Evolutionary conservation across 2,329 filamentous ascomycete species (phyloP).

Genomic region (Aschersonia sp.): DNA sequence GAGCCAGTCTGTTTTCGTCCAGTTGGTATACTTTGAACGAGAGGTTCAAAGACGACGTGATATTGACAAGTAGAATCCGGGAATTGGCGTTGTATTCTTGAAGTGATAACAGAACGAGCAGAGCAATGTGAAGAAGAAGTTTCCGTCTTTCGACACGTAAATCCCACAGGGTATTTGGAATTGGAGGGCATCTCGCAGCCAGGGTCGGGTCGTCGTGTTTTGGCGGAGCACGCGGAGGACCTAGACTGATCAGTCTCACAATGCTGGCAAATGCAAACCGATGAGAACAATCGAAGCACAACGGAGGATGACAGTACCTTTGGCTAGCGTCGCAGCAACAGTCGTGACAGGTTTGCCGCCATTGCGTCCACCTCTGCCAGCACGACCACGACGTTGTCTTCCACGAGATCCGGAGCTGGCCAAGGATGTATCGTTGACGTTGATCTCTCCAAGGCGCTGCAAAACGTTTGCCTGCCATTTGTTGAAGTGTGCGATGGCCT

Average conservation of each 20-base stretch:
- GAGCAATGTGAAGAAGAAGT: slow-evolving; percentile 55
- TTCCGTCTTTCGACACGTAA: slow-evolving; percentile 46
- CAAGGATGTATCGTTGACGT: slow-evolving; percentile 27
- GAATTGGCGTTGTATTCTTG: slow-evolving; percentile 66
- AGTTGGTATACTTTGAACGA: slow-evolving; percentile 48
- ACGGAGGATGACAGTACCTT: slow-evolving; percentile 14
- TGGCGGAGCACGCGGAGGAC: slow-evolving; percentile 24
- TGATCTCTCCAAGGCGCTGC: slow-evolving; percentile 55
- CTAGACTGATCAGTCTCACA: slow-evolving; percentile 9
- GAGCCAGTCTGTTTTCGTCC: slow-evolving; percentile 63
- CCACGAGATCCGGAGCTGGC: slow-evolving; percentile 14
- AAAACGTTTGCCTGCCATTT: slow-evolving; percentile 66
- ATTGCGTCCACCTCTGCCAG: slow-evolving; percentile 13
- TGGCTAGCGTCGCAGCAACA: slow-evolving; percentile 15
- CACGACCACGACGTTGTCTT: slow-evolving; percentile 15
- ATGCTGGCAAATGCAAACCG: neutral
- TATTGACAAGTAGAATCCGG: slow-evolving; percentile 52
- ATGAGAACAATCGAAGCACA: neutral
- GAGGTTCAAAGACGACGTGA: slow-evolving; percentile 59
- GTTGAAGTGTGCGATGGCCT: slow-evolving; percentile 56
- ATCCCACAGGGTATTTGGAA: slow-evolving; percentile 44
- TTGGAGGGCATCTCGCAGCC: slow-evolving; percentile 38
- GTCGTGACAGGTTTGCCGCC: slow-evolving; percentile 16
- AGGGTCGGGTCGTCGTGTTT: slow-evolving; percentile 31
- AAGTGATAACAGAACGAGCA: slow-evolving; percentile 61